These are phyloP conservation scores for Zygosaccharomyces bailii DNA, from an alignment of 805 yeast genomes.

Conservation along the genomic window DNA sequence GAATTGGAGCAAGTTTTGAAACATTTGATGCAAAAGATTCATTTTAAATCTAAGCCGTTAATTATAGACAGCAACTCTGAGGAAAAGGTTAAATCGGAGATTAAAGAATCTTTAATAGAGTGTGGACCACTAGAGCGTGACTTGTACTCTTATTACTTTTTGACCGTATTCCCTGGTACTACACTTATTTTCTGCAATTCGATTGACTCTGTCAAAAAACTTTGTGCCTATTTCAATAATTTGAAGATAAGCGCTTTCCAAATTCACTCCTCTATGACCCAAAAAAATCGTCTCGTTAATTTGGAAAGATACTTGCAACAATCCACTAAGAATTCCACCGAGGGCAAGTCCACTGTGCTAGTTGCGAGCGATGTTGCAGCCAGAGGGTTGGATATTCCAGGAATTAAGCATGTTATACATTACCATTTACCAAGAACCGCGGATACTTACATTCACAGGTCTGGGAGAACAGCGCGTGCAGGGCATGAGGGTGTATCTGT, in stretches of 20 bases:
- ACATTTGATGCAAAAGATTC: conserved; percentile 63
- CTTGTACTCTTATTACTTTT: conserved; percentile 80
- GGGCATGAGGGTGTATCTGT: conserved; percentile 92
- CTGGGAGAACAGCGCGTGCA: conserved; percentile 98
- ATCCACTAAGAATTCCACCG: conserved; percentile 37
- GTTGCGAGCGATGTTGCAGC: conserved; percentile 98
- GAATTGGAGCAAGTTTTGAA: conserved; percentile 58
- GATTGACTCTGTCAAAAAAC: conserved; percentile 88
- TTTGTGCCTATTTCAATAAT: conserved; percentile 70
- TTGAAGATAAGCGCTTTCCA: conserved; percentile 67
- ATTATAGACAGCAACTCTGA: conserved; percentile 85
- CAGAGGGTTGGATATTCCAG: conserved; percentile 90
- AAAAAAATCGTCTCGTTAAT: conserved; percentile 83
- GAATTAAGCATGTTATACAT: conserved; percentile 90
- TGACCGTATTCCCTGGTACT: conserved; percentile 81
- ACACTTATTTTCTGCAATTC: conserved; percentile 90
- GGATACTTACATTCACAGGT: conserved; percentile 89
- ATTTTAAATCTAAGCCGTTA: conserved; percentile 66
- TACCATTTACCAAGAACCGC: conserved; percentile 94
- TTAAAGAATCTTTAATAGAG: conserved; percentile 84
- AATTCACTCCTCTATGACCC: conserved; percentile 91
- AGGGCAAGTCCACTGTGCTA: conserved; percentile 58
- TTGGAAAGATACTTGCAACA: conserved; percentile 73
- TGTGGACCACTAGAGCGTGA: conserved; percentile 91
- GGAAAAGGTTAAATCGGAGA: conserved; percentile 66